Base-by-base conservation (phyloP, 148 eudicot species). In the Limonium bicolor region DNA sequence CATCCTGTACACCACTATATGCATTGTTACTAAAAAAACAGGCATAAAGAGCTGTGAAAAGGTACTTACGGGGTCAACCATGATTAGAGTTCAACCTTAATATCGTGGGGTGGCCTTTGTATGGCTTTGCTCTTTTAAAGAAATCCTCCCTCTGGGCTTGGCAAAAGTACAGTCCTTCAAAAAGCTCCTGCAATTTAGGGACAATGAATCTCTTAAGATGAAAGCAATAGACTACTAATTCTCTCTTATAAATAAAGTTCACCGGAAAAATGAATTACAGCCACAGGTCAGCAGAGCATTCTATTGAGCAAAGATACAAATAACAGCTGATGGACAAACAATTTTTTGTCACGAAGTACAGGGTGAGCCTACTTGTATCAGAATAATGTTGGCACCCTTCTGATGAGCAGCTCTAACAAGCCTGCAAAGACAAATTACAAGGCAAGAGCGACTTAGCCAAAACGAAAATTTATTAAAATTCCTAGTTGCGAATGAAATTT, bases 161-260 rank as follows among this genome's bases (percentile, higher is more conserved):
- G 66, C 99, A 92, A 49, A 92, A 92, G 68, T 92, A 92, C 52
- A 80, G 76, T 48, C 99, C 94, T 72, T 92, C 99, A 59, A 92
- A 92, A 42, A 85, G 69, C 62, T 92, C 99, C 99, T 92, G 62
- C 24, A 61, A 29, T 48, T 39, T n/a, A n/a, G n/a, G n/a, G n/a
- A n/a, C n/a, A n/a, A n/a, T n/a, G n/a, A n/a, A n/a, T n/a, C n/a
- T n/a, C n/a, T n/a, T n/a, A n/a, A n/a, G n/a, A n/a, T n/a, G n/a
- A n/a, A n/a, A n/a, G n/a, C n/a, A n/a, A n/a, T n/a, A n/a, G n/a
- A n/a, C n/a, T n/a, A n/a, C n/a, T n/a, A n/a, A n/a, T n/a, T n/a
- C n/a, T n/a, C n/a, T n/a, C n/a, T n/a, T n/a, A n/a, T n/a, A n/a
- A n/a, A n/a, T n/a, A n/a, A n/a, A n/a, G n/a, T n/a, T n/a, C n/a